Evolutionary conservation across 768 basidiomycete species (phyloP).

Genomic region (Leccinum pellstonianum): DNA sequence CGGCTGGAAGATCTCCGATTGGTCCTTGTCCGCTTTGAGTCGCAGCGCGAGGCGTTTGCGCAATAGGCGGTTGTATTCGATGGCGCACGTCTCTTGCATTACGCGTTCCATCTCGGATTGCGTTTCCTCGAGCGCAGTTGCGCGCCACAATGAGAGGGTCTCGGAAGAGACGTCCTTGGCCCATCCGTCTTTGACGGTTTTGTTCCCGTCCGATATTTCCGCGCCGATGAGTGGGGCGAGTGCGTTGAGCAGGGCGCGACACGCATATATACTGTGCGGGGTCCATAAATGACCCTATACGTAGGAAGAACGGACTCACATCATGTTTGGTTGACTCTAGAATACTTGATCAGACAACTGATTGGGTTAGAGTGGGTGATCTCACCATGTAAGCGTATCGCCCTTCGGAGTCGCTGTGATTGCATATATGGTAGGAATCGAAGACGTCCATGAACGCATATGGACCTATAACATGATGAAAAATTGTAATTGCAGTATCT

Average conservation of each 20-base stretch:
- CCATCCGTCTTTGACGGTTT: constrained; percentile 58
- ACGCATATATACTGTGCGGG: constrained; percentile 64
- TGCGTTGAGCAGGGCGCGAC: constrained; percentile 72
- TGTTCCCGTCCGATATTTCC: constrained; percentile 57
- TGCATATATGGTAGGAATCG: constrained; percentile 83
- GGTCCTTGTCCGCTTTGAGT: constrained; percentile 55
- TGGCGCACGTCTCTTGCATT: constrained; percentile 55
- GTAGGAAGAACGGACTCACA: constrained; percentile 44
- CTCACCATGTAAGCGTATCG: constrained; percentile 70
- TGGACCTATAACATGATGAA: constrained; percentile 53
- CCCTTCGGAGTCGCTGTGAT: constrained; percentile 78
- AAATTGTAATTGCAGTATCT: neutral
- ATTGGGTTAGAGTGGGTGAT: neutral
- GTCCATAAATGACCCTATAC: constrained; percentile 1
- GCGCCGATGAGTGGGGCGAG: constrained; percentile 86
- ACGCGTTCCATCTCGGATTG: constrained; percentile 62
- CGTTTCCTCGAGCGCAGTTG: constrained; percentile 50
- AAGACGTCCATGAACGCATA: constrained; percentile 97
- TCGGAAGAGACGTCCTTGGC: constrained; percentile 50
- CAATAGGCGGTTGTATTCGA: constrained; percentile 69
- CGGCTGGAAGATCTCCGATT: constrained; percentile 56
- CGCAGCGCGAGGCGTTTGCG: constrained; percentile 81
- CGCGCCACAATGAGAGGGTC: constrained; percentile 60
- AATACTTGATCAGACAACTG: constrained; percentile 5
- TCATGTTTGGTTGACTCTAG: constrained; percentile 75